phyloP scores from a whole-genome alignment of 1,284 basidiomycete genomes.

The Papiliotrema terrestris region DNA sequence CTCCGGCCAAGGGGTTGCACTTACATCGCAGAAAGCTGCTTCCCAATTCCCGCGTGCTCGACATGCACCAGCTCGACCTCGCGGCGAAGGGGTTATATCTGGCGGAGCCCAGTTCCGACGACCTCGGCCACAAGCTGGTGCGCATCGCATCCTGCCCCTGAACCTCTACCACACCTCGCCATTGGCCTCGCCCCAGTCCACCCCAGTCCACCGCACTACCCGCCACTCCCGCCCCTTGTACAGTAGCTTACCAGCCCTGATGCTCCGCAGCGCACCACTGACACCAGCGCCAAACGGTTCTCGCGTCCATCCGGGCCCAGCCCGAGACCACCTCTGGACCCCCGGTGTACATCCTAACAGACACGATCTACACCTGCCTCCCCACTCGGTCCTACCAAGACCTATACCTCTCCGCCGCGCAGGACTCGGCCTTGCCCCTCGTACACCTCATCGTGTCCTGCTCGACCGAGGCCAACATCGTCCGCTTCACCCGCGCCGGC shows the following conservation, averaged over 20 bases:
- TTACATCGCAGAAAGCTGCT: slow-evolving; percentile 20
- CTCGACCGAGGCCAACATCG: neutral
- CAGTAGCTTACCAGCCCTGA: neutral
- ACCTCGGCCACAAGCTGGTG: slow-evolving; percentile 3
- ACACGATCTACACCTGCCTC: neutral
- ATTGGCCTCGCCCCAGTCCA: too few species aligned
- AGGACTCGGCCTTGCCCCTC: neutral
- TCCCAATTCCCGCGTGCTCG: slow-evolving; percentile 30
- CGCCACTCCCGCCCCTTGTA: neutral
- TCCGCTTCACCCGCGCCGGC: neutral
- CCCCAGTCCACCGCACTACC: too few species aligned
- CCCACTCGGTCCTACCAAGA: neutral
- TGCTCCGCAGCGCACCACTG: neutral
- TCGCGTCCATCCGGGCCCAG: too few species aligned
- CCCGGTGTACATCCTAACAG: slow-evolving; percentile 1
- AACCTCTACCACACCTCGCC: too few species aligned
- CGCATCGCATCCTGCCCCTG: too few species aligned
- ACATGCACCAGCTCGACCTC: slow-evolving; percentile 20
- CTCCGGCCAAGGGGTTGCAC: neutral
- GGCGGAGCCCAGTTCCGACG: slow-evolving; percentile 3
- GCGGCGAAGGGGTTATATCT: slow-evolving; percentile 8
- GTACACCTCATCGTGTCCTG: slow-evolving; percentile 2
- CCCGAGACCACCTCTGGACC: neutral
- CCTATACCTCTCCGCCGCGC: neutral
- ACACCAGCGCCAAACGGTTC: too few species aligned